Evolutionary conservation across 805 yeast genomes (phyloP).

Genomic region (Scheffersomyces ergatensis): DNA sequence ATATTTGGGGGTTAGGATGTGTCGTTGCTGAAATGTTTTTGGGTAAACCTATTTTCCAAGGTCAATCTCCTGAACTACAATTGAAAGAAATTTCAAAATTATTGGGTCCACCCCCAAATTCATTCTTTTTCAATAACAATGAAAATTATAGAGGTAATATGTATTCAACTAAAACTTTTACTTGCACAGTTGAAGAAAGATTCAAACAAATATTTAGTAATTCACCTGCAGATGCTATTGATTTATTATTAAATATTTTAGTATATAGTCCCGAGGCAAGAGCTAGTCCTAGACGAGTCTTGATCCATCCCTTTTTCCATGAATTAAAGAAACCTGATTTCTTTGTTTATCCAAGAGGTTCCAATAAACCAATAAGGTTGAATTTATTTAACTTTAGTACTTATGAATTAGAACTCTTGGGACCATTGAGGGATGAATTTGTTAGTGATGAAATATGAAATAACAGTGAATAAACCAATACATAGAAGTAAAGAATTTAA

Average conservation of each 20-base stretch:
- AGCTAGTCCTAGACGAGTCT: constrained; percentile 73
- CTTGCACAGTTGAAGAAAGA: constrained; percentile 52
- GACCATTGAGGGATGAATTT: constrained; percentile 34
- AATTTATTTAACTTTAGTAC: constrained; percentile 69
- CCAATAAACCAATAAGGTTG: constrained; percentile 35
- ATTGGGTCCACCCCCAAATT: constrained; percentile 78
- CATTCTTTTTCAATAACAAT: constrained; percentile 70
- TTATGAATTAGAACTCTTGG: constrained; percentile 57
- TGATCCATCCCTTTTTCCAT: constrained; percentile 87
- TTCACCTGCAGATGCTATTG: constrained; percentile 84
- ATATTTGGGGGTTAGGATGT: constrained; percentile 97
- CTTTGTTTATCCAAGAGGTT: constrained; percentile 55
- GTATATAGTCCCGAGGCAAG: constrained; percentile 89
- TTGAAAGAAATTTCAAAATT: constrained; percentile 86
- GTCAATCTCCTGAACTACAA: constrained; percentile 84
- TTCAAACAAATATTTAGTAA: constrained; percentile 51
- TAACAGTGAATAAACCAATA: too few relatives aligned
- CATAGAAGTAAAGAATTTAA: too few relatives aligned
- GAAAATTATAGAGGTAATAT: constrained; percentile 75
- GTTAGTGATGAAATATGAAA: too few relatives aligned
- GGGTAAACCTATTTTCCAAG: constrained; percentile 95
- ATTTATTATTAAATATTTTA: constrained; percentile 73
- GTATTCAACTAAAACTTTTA: constrained; percentile 62
- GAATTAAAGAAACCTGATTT: constrained; percentile 65
- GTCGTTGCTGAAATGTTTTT: constrained; percentile 91